Percentiles rank a stretch among this genome's conserved stretches.
Conservation (phyloP, 768 basidiomycete genomes). For the Pisolithus microcarpus region DNA sequence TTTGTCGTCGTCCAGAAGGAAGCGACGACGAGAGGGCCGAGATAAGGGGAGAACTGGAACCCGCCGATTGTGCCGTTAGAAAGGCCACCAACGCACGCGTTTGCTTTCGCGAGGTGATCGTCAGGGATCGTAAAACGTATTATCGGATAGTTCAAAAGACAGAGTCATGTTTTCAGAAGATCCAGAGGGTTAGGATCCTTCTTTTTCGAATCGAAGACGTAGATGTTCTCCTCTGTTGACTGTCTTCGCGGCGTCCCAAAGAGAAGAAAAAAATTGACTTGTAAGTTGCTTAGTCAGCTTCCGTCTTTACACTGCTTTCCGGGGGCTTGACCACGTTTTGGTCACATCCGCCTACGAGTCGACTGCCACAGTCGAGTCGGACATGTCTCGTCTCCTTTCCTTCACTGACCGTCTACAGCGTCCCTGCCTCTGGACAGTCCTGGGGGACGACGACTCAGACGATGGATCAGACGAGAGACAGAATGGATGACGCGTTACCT, state of each 20-base stretch:
- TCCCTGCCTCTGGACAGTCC: not conserved
- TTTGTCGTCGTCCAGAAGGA: constrained; percentile 27
- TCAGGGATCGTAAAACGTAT: constrained; percentile 41
- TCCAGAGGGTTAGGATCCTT: too few species aligned
- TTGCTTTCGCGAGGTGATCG: constrained; percentile 49
- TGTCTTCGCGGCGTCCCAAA: too few species aligned
- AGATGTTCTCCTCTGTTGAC: too few species aligned
- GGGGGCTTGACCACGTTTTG: too few species aligned
- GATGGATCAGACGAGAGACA: constrained; percentile 30
- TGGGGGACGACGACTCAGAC: constrained; percentile 6
- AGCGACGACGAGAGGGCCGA: constrained; percentile 1
- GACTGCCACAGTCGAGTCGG: not conserved
- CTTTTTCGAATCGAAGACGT: too few species aligned
- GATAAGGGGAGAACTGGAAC: constrained; percentile 17
- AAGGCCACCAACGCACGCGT: constrained; percentile 38
- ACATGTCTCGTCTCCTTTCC: not conserved
- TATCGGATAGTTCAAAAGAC: too few species aligned
- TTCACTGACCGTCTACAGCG: not conserved
- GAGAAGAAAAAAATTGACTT: too few species aligned
- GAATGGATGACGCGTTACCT: constrained; percentile 51
- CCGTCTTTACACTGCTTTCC: too few species aligned
- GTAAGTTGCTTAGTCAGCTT: too few species aligned
- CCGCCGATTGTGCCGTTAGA: constrained; percentile 37
- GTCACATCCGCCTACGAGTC: too few species aligned
- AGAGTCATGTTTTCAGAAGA: too few species aligned